These are phyloP conservation scores for Trichoderma polysporum DNA, from an alignment of 2,329 filamentous ascomycete genomes.

Conservation along the genomic window DNA sequence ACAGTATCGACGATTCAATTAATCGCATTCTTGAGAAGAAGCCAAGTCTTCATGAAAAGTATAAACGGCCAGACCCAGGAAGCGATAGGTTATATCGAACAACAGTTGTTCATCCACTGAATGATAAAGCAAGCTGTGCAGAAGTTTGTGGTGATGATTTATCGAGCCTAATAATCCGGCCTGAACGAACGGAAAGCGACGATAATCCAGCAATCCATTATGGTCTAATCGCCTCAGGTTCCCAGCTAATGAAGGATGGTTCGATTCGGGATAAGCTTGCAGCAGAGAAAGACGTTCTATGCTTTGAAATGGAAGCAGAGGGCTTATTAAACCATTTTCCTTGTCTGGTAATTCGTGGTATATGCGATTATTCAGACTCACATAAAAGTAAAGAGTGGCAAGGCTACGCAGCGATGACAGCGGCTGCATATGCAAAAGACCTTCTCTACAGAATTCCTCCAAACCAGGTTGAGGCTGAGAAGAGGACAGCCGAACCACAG, in stretches of 20 bases:
- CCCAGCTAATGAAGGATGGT: neutral
- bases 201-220: neutral
- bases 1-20: neutral
- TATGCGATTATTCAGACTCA: neutral
- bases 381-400: neutral
- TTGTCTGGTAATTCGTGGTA: neutral
- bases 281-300: neutral
- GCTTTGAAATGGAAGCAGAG: neutral
- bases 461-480: neutral
- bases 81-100: neutral
- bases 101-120: neutral
- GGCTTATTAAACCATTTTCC: neutral
- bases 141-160: neutral
- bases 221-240: neutral
- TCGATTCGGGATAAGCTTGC: neutral
- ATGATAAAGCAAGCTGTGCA: neutral
- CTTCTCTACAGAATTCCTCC: neutral
- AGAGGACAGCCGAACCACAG: neutral
- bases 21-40: neutral
- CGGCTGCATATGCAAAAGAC: neutral
- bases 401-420: neutral
- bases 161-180: neutral
- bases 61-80: neutral
- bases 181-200: neutral
- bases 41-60: fast-evolving